Conservation (phyloP, 148 eudicot genomes). For the Hydrangea macrophylla region DNA sequence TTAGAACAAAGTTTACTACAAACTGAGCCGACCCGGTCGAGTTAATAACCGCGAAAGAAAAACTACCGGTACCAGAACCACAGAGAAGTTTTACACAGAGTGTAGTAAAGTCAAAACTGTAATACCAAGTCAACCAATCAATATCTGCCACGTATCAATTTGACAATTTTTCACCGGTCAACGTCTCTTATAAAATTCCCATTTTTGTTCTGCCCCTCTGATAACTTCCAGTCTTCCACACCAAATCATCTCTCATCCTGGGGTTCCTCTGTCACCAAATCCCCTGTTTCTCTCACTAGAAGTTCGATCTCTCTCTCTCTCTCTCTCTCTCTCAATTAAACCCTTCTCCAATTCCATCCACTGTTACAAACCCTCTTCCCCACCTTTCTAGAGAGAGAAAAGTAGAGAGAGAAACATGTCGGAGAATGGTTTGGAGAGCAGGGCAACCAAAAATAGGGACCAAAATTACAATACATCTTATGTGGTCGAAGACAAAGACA, state of each 20-base stretch:
- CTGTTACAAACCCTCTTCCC: no score
- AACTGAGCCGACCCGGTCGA: not conserved
- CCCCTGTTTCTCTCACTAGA: not conserved
- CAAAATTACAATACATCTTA: conserved; percentile 7
- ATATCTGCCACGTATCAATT: not conserved
- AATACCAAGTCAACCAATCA: not conserved
- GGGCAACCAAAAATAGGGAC: conserved; percentile 16
- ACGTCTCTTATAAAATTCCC: no score
- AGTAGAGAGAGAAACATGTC: not conserved
- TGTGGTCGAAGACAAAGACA: conserved; percentile 25
- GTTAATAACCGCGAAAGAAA: not conserved
- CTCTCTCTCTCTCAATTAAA: not conserved
- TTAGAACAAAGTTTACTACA: no score
- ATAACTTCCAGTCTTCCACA: no score
- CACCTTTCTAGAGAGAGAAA: not conserved
- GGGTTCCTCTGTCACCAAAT: not conserved
- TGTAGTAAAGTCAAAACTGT: not conserved
- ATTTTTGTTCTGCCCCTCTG: no score
- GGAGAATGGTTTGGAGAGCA: conserved; percentile 22
- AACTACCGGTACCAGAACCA: not conserved
- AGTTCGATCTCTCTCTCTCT: not conserved
- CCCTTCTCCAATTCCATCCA: not conserved
- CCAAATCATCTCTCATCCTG: not conserved
- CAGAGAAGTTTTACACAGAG: not conserved
- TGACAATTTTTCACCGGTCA: no score